Base-by-base conservation (phyloP, 352 stramenopile genomes). In the Pythium coloratum region DNA sequence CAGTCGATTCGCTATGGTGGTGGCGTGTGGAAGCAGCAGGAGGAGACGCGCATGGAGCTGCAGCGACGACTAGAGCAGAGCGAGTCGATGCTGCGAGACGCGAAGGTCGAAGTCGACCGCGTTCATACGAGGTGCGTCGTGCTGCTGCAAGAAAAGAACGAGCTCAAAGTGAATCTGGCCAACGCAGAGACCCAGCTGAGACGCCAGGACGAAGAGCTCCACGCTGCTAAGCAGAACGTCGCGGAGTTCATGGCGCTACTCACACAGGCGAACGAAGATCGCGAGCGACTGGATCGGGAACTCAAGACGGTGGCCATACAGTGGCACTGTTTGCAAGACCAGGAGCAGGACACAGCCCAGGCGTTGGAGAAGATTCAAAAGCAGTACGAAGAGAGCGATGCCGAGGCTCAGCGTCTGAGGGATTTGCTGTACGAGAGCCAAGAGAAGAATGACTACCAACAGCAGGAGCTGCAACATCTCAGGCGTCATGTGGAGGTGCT, bases 21-120 rank as follows among this genome's bases (percentile, higher is more conserved):
- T 12, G 76, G 73, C 28, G 62, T 78, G 42, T 78, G 72, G 70
- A 73, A 70, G 62, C 67, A 77, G 40, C 67, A 80, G 20, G 70
- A 78, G 24, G 64, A 78, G 59, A 34, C 57, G 2, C 73, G 63
- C 10, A 28, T 62, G 36, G 50, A 44, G 28, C 24, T 77, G 44
- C 47, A 47, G 20, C 54, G 53, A 18, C 53, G 38, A 12, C 40
- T 77, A n/a, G 59, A 59, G 4, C 34, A 46, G 36, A 50, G 72
- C 44, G 62, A 71, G 16, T 26, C 18, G 0, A 33, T 51, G 16
- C 36, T 66, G 10, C 46, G 33, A 1, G 58, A 50, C 24, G 54
- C 54, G 13, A 12, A 24, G 9, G 46, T 33, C 9, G 54, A 69
- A 36, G 54, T 63, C 14, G 33, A 62, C 18, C 55, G 62, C 16